These are phyloP conservation scores for Malassezia pachydermatis DNA, from an alignment of 1,284 basidiomycete genomes.

Conservation along the genomic window DNA sequence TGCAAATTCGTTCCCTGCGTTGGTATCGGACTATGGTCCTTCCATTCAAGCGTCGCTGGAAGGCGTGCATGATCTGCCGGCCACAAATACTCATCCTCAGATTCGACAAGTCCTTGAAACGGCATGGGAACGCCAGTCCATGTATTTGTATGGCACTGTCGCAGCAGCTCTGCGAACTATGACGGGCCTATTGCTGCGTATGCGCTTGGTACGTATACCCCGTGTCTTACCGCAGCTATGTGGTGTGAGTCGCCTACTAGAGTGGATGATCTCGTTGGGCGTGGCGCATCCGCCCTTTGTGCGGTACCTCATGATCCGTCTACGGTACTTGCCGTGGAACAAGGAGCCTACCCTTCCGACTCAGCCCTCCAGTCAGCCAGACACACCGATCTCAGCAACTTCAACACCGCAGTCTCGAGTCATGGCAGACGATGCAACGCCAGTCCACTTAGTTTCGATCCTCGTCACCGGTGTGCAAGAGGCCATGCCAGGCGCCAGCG, in stretches of 20 bases:
- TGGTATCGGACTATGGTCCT: constrained; percentile 10
- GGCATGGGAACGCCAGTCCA: constrained; percentile 18
- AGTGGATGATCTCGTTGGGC: constrained; percentile 11
- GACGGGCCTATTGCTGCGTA: constrained; percentile 22
- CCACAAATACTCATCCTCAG: not conserved
- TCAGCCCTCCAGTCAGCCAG: no score
- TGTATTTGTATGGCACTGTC: constrained; percentile 20
- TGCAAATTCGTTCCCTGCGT: constrained; percentile 7
- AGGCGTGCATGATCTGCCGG: not conserved
- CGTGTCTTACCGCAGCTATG: no score
- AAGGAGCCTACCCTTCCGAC: not conserved
- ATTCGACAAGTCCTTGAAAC: not conserved
- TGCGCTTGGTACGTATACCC: constrained; percentile 17
- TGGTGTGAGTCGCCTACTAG: constrained; percentile 21
- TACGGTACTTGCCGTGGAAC: not conserved
- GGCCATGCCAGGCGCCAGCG: no score
- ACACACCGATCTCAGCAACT: no score
- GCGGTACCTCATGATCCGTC: not conserved
- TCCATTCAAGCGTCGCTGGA: not conserved
- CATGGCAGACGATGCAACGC: no score
- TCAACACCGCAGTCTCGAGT: no score
- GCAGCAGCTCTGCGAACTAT: constrained; percentile 22
- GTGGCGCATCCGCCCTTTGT: constrained; percentile 10
- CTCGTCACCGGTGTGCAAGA: no score
- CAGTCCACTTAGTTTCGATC: no score